Evolutionary conservation across 805 yeast species (phyloP).

Genomic region (Millerago galiae): DNA sequence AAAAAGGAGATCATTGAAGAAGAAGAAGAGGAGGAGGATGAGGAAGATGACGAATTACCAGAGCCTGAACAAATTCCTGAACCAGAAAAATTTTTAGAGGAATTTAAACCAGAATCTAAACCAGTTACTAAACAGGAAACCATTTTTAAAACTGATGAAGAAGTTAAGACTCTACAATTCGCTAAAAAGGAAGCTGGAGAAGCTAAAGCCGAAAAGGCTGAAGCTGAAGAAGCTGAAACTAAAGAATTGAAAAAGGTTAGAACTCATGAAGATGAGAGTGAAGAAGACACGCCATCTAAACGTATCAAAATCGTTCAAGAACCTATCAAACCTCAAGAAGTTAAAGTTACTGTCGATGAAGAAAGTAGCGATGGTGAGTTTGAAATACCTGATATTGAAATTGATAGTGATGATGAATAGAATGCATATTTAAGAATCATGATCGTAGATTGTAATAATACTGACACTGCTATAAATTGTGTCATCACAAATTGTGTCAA

Average conservation of each 20-base stretch:
- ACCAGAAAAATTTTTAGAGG: constrained; percentile 10
- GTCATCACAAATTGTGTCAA: not conserved
- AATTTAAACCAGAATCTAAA: constrained; percentile 10
- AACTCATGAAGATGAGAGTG: constrained; percentile 16
- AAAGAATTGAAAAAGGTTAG: constrained; percentile 13
- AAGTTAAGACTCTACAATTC: constrained; percentile 19
- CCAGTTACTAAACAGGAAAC: not conserved
- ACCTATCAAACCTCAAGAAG: constrained; percentile 4
- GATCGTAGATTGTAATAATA: no score
- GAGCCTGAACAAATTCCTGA: constrained; percentile 8
- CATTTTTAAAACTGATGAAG: constrained; percentile 21
- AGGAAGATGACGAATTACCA: constrained; percentile 11
- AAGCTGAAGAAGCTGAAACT: constrained; percentile 2
- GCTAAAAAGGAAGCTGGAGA: constrained; percentile 8
- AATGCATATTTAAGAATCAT: not conserved
- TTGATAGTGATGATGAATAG: constrained; percentile 37
- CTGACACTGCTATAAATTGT: no score
- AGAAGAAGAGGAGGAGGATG: constrained; percentile 25
- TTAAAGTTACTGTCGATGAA: constrained; percentile 10
- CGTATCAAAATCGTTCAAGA: constrained; percentile 17
- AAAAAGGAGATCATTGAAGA: constrained; percentile 20
- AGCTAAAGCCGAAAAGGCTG: no score
- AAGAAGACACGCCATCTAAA: constrained; percentile 21
- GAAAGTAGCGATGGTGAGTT: constrained; percentile 37
- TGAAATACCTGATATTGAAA: constrained; percentile 41